Percentiles rank a stretch among this genome's conserved stretches.
These are phyloP conservation scores for Sungouiella blattae DNA, from an alignment of 805 yeast genomes.

Conservation along the genomic window DNA sequence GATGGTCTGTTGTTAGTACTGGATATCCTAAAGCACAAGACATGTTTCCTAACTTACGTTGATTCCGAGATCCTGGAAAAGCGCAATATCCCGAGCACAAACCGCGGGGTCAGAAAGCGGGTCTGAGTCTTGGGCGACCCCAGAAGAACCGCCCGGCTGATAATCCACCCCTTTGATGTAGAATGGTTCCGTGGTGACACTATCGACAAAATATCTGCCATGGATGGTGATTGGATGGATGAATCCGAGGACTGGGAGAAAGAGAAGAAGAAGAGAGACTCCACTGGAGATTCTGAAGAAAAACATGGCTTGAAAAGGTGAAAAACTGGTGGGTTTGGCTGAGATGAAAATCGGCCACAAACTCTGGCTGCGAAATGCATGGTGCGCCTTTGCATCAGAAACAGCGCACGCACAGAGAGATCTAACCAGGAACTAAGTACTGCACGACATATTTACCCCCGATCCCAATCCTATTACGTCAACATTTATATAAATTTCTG, in stretches of 20 bases:
- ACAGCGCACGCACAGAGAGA: too few species aligned
- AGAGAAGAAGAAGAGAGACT: not conserved
- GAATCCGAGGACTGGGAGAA: not conserved
- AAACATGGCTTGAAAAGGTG: too few species aligned
- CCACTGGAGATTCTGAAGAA: too few species aligned
- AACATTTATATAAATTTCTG: too few species aligned
- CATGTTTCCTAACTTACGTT: conserved; percentile 42
- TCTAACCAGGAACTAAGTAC: too few species aligned
- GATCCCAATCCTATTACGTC: too few species aligned
- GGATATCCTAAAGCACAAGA: not conserved
- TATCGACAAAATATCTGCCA: conserved; percentile 73
- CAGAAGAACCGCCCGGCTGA: conserved; percentile 94
- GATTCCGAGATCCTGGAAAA: conserved; percentile 81
- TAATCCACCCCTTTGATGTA: conserved; percentile 86
- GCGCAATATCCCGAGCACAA: conserved; percentile 78
- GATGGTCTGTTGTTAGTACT: conserved; percentile 47
- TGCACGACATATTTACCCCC: too few species aligned
- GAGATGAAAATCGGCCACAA: too few species aligned
- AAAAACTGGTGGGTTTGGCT: too few species aligned
- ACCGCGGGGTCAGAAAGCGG: conserved; percentile 69
- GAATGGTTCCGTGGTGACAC: conserved; percentile 73
- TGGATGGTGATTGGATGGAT: conserved; percentile 61
- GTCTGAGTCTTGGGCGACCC: conserved; percentile 52
- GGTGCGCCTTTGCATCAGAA: too few species aligned
- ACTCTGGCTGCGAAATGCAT: too few species aligned